These are phyloP conservation scores for Pyrenopolyporus hunteri DNA, from an alignment of 495 filamentous ascomycete genomes.

Conservation along the genomic window DNA sequence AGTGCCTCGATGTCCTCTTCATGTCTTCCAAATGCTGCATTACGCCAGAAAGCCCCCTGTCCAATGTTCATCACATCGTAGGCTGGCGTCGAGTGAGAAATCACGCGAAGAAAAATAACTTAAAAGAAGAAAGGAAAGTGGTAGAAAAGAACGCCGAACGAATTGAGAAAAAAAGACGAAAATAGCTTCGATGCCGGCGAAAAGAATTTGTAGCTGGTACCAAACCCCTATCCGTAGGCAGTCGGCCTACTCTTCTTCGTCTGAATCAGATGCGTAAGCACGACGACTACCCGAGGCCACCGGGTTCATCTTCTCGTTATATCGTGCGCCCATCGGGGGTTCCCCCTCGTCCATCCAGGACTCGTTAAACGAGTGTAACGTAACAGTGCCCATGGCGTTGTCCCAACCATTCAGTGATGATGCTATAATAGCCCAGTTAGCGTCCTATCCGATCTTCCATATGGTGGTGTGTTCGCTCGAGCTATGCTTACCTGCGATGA, in stretches of 20 bases:
- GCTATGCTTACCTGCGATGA: slow-evolving; percentile 75
- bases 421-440: slow-evolving; percentile 54
- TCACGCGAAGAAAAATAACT: neutral
- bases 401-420: slow-evolving; percentile 81
- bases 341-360: slow-evolving; percentile 68
- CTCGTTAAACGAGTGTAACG: slow-evolving; percentile 78
- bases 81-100: neutral
- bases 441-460: neutral
- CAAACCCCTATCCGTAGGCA: neutral
- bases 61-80: slow-evolving; percentile 9
- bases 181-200: no score
- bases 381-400: slow-evolving; percentile 72
- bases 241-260: slow-evolving; percentile 5
- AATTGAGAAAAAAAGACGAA: no score
- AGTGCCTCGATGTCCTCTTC: slow-evolving; percentile 13
- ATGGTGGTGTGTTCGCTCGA: no score
- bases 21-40: neutral
- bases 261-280: slow-evolving; percentile 6
- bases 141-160: no score
- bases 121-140: no score
- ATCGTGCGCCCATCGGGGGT: slow-evolving; percentile 61
- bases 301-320: slow-evolving; percentile 55
- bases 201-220: neutral
- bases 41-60: slow-evolving; percentile 4
- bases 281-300: neutral